Base-by-base conservation (phyloP, 176 grass and related monocot species). In the Coix lacrymajobi region DNA sequence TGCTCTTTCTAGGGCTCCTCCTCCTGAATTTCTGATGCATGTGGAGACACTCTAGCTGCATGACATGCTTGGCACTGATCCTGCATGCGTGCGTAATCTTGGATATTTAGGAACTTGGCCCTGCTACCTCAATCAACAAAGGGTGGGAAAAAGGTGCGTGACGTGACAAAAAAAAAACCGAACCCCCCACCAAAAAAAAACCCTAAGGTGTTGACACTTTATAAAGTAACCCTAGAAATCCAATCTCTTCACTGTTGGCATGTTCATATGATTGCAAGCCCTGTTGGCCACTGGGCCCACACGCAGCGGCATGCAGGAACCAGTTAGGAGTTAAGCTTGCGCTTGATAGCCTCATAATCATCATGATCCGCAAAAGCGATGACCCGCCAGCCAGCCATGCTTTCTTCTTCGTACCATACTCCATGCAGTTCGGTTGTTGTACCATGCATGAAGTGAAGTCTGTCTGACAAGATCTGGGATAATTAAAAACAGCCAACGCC, bases 71-170 rank as follows among this genome's bases (percentile, higher is more conserved):
- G n/a, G n/a, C n/a, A n/a, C n/a, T n/a, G n/a, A n/a, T n/a, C n/a
- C n/a, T n/a, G n/a, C n/a, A n/a, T n/a, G 73, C 65, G 78, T 90
- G 79, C 82, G 79, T 69, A 62, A 90, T 86, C 88, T 77, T 86
- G 84, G 79, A 86, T 90, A 79, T 90, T 90, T 79, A 86, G 79
- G 60, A 90, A 62, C 79, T 78, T 83, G 88, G 80, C 79, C 66
- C 49, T 79, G 74, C 68, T 67, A 68, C 39, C 81, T 79, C 88
- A 90, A 90, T 90, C 88, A 90, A 71, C 80, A 86, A 83, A 90
- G 83, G 72, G 66, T 40, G 37, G 22, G 29, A 69, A n/a, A 71
- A 86, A 90, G 86, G 84, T n/a, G n/a, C n/a, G 22, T 90, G 79
- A 90, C 25, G 68, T 79, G 84, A 90, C 88, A 69, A 54, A 25